Evolutionary conservation across 192 early-diverging fungal genomes (phyloP), one percentile per base, ranked within the genome.

Genomic region (Bifiguratus adelaidae): DNA sequence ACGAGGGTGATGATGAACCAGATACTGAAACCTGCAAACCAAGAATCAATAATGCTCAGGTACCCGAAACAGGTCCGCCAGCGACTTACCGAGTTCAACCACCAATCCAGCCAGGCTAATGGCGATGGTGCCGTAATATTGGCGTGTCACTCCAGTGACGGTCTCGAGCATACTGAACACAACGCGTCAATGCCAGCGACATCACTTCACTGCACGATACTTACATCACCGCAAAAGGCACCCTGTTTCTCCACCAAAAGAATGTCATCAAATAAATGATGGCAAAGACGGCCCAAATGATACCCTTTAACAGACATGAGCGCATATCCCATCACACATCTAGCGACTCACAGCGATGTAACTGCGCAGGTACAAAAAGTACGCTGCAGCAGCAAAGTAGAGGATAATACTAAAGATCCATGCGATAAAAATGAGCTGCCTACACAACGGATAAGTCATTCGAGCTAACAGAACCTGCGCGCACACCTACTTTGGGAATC

Each of bases 101-200:
- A 92, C 29, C 21, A 95, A 49, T 8, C 81, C 85, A 36, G 76
- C 48, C 33, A 95, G 41, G n/a, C 91, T 84, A 52, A 86, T 62
- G 12, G 78, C 57, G 7, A 99, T 70, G 0, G 89, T 94, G 7
- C 80, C 86, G 9, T 84, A 83, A 62, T 84, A 89, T 46, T 74
- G 75, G 46, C 70, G 67, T 4, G 85, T 89, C 28, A 97, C 77
- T 2, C 63, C 58, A 22, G 81, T 82, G 24, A 91, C 81, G 3
- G 87, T 88, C 55, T 91, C 72, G 3, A 97, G 69, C 46, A 97
- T 72, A 28, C 73, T 67, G n/a, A n/a, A n/a, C n/a, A n/a, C n/a
- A n/a, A n/a, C n/a, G n/a, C n/a, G n/a, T n/a, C n/a, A n/a, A n/a
- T n/a, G n/a, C n/a, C n/a, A n/a, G n/a, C n/a, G n/a, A n/a, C n/a